phyloP scores from a whole-genome alignment of 371 early-diverging fungal genomes.

The Rhizopus arrhizus region DNA sequence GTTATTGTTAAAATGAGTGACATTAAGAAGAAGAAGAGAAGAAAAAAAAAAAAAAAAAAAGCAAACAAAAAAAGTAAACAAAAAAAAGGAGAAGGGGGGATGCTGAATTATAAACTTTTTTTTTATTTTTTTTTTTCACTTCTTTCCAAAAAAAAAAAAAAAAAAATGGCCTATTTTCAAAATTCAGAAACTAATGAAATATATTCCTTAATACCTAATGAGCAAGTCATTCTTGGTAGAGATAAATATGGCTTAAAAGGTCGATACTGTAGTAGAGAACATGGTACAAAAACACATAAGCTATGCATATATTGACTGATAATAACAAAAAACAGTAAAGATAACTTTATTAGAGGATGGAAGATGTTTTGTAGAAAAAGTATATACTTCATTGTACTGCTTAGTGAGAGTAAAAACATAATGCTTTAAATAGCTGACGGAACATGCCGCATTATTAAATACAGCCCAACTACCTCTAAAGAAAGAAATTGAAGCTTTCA shows the following conservation, averaged over 20 bases:
- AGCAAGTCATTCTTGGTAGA: constrained; percentile 9
- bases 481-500: constrained; percentile 2
- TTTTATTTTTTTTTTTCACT: background rate
- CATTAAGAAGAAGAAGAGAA: background rate
- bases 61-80: background rate
- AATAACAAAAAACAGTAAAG: background rate
- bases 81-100: too few relatives aligned
- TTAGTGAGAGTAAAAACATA: background rate
- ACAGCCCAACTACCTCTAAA: background rate
- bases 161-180: constrained; percentile 1
- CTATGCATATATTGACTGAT: background rate
- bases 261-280: constrained; percentile 8
- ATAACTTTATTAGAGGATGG: background rate
- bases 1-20: constrained; percentile 1
- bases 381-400: background rate
- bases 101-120: constrained; percentile 1
- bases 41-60: background rate
- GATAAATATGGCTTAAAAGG: constrained; percentile 11
- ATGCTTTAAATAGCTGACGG: constrained; percentile 3
- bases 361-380: constrained; percentile 16
- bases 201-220: background rate
- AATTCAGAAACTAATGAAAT: constrained; percentile 10
- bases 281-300: background rate
- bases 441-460: constrained; percentile 2
- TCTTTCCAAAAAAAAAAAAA: background rate